A percentile compares a stretch with the other conserved stretches of the same genome.
phyloP scores from a whole-genome alignment of 1,284 basidiomycete species.

The Leccinum discolor region DNA sequence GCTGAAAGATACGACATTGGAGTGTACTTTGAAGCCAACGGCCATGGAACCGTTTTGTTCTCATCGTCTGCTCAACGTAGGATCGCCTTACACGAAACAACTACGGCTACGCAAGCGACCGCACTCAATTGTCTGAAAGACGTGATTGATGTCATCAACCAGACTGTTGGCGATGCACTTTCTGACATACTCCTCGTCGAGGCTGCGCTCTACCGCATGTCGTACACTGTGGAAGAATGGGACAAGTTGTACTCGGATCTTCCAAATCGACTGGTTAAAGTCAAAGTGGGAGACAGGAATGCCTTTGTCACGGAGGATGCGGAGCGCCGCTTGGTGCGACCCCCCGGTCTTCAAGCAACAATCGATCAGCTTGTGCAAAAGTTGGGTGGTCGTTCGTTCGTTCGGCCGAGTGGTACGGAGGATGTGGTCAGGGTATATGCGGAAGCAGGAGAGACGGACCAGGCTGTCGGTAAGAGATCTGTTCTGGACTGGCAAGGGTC shows the following conservation, averaged over 20 bases:
- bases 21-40: slow-evolving; percentile 99
- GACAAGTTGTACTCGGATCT: slow-evolving; percentile 93
- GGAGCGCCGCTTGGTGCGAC: slow-evolving; percentile 85
- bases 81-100: slow-evolving; percentile 66
- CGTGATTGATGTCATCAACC: slow-evolving; percentile 90
- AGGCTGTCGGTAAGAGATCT: slow-evolving; percentile 76
- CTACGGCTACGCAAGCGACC: slow-evolving; percentile 78
- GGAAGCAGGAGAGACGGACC: slow-evolving; percentile 76
- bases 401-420: slow-evolving; percentile 97
- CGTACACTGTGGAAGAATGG: slow-evolving; percentile 89
- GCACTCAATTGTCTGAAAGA: slow-evolving; percentile 79
- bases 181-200: slow-evolving; percentile 98
- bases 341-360: slow-evolving; percentile 81
- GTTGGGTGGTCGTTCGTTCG: slow-evolving; percentile 89
- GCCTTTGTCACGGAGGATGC: slow-evolving; percentile 94
- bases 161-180: slow-evolving; percentile 97
- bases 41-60: slow-evolving; percentile 97
- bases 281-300: slow-evolving; percentile 84
- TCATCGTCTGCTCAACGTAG: slow-evolving; percentile 70
- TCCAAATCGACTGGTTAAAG: slow-evolving; percentile 97
- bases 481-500: background rate
- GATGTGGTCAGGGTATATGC: slow-evolving; percentile 99
- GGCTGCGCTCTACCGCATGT: slow-evolving; percentile 86
- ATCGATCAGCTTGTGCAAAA: slow-evolving; percentile 89
- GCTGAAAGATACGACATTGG: slow-evolving; percentile 88